Evolutionary conservation across 768 basidiomycete genomes (phyloP).

Genomic region (Boletus pseudopeckii): DNA sequence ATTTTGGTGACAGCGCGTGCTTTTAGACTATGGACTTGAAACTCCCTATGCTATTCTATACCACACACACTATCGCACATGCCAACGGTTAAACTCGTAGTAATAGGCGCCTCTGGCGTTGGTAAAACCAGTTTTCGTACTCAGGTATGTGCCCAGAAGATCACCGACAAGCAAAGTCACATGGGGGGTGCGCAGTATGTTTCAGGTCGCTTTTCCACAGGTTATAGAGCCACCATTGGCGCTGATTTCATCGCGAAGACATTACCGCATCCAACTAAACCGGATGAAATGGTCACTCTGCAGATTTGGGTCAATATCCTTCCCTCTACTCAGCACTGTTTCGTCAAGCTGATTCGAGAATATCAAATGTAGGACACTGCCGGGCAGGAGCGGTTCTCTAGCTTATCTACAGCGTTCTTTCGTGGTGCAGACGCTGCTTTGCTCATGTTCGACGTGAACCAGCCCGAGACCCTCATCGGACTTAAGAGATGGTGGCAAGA

Average conservation of each 20-base stretch:
- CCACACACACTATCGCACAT: constrained; percentile 32
- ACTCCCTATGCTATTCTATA: constrained; percentile 14
- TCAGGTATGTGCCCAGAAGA: constrained; percentile 47
- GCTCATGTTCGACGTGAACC: constrained; percentile 78
- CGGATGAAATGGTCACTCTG: constrained; percentile 57
- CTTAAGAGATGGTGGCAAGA: constrained; percentile 77
- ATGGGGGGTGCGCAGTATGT: constrained; percentile 53
- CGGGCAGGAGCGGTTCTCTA: constrained; percentile 86
- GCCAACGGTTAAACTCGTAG: constrained; percentile 76
- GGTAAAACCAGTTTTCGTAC: constrained; percentile 80
- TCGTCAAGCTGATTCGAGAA: constrained; percentile 2
- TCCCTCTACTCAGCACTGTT: neutral
- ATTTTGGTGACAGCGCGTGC: constrained; percentile 4
- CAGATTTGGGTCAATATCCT: constrained; percentile 58
- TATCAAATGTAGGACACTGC: constrained; percentile 62
- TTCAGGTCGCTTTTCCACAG: constrained; percentile 67
- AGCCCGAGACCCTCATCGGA: constrained; percentile 54
- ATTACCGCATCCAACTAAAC: constrained; percentile 54
- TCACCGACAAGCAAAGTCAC: neutral
- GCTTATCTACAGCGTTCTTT: constrained; percentile 78
- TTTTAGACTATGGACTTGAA: constrained; percentile 7
- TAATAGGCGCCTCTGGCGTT: constrained; percentile 81
- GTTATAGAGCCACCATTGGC: constrained; percentile 83
- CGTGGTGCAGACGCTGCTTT: constrained; percentile 80
- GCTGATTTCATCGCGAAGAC: constrained; percentile 85